phyloP scores from a whole-genome alignment of 495 filamentous ascomycete genomes.

The Aspergillus panamensis region DNA sequence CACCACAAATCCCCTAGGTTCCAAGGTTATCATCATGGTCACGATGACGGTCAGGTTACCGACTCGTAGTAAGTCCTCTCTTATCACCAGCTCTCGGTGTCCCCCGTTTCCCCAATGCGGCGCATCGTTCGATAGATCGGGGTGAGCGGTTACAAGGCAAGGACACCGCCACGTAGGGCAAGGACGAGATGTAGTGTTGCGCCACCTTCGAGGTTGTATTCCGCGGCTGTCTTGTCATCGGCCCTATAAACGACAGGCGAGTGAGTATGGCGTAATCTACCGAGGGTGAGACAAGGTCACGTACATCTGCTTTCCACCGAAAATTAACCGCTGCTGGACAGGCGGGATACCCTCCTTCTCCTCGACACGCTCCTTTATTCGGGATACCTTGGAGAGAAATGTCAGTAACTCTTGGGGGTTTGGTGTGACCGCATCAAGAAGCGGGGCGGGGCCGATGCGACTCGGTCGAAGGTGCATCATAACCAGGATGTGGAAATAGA shows the following conservation, averaged over 20 bases:
- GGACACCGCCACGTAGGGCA: constrained; percentile 74
- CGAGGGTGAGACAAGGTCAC: constrained; percentile 21
- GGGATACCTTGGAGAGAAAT: constrained; percentile 64
- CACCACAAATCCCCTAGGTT: neutral
- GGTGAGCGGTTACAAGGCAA: constrained; percentile 16
- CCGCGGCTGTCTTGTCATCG: constrained; percentile 82
- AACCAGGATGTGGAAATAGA: constrained; percentile 43
- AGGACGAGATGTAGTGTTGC: constrained; percentile 93
- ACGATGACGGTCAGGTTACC: neutral
- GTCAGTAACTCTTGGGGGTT: neutral
- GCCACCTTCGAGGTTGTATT: constrained; percentile 88
- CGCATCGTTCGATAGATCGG: constrained; percentile 3
- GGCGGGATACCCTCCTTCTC: constrained; percentile 98
- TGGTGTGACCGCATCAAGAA: neutral
- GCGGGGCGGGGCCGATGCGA: neutral
- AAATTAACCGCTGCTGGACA: constrained; percentile 94
- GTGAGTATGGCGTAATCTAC: neutral
- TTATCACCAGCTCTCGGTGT: neutral
- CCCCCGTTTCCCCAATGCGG: neutral
- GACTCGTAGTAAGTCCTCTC: neutral
- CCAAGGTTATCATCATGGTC: neutral
- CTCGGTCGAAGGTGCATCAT: neutral
- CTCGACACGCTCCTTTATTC: constrained; percentile 97
- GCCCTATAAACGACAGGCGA: constrained; percentile 51
- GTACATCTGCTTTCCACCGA: constrained; percentile 96